Evolutionary conservation across 164 flowering plant species (phyloP).

Genomic region (Berberis vulgaris): DNA sequence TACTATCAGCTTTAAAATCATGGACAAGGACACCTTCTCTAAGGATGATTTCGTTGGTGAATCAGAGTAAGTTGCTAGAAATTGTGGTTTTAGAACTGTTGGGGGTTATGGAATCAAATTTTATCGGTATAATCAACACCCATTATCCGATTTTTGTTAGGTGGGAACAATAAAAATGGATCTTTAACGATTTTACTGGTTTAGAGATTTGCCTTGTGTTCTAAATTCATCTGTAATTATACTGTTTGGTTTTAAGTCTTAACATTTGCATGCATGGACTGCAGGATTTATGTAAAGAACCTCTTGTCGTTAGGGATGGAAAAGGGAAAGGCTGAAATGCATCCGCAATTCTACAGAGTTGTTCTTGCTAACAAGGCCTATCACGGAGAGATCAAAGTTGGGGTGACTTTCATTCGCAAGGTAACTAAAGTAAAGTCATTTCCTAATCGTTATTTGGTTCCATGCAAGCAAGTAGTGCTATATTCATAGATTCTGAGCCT

Average conservation of each 20-base stretch:
- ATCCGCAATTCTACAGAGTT: slow-evolving; percentile 7
- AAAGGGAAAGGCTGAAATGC: slow-evolving; percentile 7
- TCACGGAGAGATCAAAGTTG: slow-evolving; percentile 16
- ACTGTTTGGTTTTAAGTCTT: not conserved
- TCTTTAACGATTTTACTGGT: not conserved
- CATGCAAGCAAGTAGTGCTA: not conserved
- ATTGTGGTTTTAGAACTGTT: not conserved
- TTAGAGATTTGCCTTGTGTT: not conserved
- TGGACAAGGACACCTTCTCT: slow-evolving; percentile 60
- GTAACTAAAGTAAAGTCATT: not conserved
- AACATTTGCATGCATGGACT: not conserved
- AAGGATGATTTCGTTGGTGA: slow-evolving; percentile 49
- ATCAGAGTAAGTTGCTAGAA: slow-evolving; percentile 27
- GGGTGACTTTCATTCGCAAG: slow-evolving; percentile 8
- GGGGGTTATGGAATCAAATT: not conserved
- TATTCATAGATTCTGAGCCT: not conserved
- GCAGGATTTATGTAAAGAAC: slow-evolving; percentile 19
- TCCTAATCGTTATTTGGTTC: not conserved
- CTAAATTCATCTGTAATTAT: not conserved
- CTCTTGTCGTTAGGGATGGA: slow-evolving; percentile 11
- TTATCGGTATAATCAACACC: not conserved
- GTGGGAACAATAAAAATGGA: too few species aligned
- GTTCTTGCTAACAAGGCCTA: slow-evolving; percentile 8
- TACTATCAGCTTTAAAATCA: slow-evolving; percentile 43
- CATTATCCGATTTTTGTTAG: too few species aligned